phyloP scores from a whole-genome alignment of 2,329 filamentous ascomycete genomes.

The Diaporthe ilicicola region DNA sequence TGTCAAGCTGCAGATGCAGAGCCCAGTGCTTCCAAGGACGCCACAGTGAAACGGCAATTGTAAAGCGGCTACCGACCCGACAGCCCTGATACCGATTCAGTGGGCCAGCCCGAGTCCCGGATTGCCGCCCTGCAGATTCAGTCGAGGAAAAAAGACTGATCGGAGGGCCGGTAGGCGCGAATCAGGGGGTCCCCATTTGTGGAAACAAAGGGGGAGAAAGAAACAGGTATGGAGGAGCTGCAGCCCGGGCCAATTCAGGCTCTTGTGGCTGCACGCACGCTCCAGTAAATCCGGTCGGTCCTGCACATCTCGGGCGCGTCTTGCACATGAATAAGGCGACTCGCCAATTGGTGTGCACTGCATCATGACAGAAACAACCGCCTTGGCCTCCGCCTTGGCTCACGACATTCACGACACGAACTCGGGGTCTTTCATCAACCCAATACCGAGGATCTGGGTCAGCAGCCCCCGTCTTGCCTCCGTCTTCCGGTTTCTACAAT shows the following conservation, averaged over 20 bases:
- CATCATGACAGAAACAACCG: not conserved
- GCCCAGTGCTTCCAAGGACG: not conserved
- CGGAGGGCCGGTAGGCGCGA: constrained; percentile 7
- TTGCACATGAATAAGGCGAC: constrained; percentile 2
- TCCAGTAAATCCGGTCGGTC: constrained; percentile 1
- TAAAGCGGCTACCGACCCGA: constrained; percentile 26
- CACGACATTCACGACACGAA: not conserved
- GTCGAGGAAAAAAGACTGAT: not conserved
- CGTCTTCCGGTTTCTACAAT: not conserved
- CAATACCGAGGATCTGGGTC: constrained; percentile 11
- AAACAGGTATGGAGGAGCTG: not conserved
- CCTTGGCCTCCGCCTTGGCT: constrained; percentile 12
- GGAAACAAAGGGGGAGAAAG: constrained; percentile 16
- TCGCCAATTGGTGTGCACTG: too few relatives aligned
- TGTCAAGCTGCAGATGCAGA: constrained; percentile 19
- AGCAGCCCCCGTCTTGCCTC: too few relatives aligned
- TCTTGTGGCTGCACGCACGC: not conserved
- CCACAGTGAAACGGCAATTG: constrained; percentile 29
- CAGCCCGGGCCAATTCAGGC: not conserved
- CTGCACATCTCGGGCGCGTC: constrained; percentile 8
- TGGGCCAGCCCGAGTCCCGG: constrained; percentile 30
- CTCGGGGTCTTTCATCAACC: not conserved
- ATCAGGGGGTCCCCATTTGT: constrained; percentile 6
- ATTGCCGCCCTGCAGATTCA: not conserved
- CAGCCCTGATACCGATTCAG: constrained; percentile 25